These are phyloP conservation scores for Amanita brunnescens DNA, from an alignment of 768 basidiomycete species.

Conservation along the genomic window DNA sequence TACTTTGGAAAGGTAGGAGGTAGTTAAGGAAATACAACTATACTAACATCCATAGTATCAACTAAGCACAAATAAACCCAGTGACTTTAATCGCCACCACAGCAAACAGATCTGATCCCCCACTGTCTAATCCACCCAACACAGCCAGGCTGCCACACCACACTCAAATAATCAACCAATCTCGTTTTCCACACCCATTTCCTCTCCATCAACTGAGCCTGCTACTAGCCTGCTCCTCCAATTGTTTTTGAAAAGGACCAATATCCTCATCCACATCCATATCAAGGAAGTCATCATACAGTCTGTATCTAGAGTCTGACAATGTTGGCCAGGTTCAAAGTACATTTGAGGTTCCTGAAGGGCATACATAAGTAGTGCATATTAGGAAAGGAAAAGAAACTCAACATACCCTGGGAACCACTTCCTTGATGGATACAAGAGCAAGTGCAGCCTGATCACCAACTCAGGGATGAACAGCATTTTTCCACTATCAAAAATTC, in stretches of 20 bases:
- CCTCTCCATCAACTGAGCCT: background rate
- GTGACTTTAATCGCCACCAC: conserved; percentile 18
- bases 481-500: conserved; percentile 31
- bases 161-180: conserved; percentile 65
- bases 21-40: no score
- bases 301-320: conserved; percentile 81
- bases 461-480: conserved; percentile 80
- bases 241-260: background rate
- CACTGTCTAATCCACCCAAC: conserved; percentile 49
- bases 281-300: conserved; percentile 79
- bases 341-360: conserved; percentile 72
- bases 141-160: conserved; percentile 39
- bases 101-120: conserved; percentile 72
- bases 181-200: conserved; percentile 14
- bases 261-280: conserved; percentile 22
- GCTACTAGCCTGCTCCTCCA: background rate
- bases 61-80: no score
- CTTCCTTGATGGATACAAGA: conserved; percentile 55
- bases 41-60: no score
- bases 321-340: conserved; percentile 70
- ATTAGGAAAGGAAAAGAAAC: conserved; percentile 9
- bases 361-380: no score
- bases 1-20: no score
- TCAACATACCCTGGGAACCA: conserved; percentile 64
- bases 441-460: conserved; percentile 73